These are phyloP conservation scores for Phaeosphaeriaceae sp. DNA, from an alignment of 2,329 filamentous ascomycete species.

Conservation along the genomic window DNA sequence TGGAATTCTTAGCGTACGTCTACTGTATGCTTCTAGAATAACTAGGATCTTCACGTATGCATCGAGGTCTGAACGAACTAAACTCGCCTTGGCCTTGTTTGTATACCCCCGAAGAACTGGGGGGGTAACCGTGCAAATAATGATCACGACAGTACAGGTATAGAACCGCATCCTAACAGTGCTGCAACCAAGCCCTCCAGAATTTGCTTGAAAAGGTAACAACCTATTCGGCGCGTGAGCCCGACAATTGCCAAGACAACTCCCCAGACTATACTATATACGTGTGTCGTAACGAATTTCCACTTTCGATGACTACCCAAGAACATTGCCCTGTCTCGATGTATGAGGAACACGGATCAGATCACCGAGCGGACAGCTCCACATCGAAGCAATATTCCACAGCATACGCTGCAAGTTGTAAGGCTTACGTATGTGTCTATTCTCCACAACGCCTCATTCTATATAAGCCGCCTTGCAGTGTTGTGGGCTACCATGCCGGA, in stretches of 20 bases:
- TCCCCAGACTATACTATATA: slow-evolving; percentile 5
- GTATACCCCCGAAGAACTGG: no score
- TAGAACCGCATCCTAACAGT: no score
- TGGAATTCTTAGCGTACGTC: no score
- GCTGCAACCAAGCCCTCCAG: no score
- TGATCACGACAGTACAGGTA: no score
- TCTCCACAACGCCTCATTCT: not conserved
- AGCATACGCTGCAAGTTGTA: not conserved
- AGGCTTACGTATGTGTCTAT: not conserved
- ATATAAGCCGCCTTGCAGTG: not conserved
- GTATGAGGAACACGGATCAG: not conserved
- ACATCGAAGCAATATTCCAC: not conserved
- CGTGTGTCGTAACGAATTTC: slow-evolving; percentile 14
- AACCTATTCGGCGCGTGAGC: slow-evolving; percentile 5
- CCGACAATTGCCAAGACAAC: slow-evolving; percentile 1
- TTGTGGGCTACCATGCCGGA: not conserved
- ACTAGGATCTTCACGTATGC: no score
- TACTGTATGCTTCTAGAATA: no score
- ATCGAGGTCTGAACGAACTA: no score
- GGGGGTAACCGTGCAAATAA: no score
- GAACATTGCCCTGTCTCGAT: not conserved
- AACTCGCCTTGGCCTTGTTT: no score
- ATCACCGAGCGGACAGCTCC: not conserved
- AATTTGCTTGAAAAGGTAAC: no score
- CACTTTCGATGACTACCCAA: not conserved